Conservation (phyloP, 2,329 filamentous ascomycete species). For the Clarireedia paspali region DNA sequence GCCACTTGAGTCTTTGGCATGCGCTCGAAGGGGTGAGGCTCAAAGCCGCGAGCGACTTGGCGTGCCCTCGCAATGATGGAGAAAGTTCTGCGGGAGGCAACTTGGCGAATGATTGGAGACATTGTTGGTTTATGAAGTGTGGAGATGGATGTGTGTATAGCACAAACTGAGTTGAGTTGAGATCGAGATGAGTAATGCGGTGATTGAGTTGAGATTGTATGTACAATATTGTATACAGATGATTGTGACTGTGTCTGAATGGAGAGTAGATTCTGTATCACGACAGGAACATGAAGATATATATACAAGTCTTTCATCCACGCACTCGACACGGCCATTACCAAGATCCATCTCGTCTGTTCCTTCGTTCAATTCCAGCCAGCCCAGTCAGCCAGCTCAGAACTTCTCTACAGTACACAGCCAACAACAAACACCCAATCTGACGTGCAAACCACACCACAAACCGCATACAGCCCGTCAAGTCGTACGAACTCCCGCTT, state of each 20-base stretch:
- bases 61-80: conserved; percentile 1
- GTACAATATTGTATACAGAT: background rate
- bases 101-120: conserved; percentile 5
- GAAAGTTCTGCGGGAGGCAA: conserved; percentile 3
- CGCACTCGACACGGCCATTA: no score
- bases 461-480: background rate
- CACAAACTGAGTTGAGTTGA: background rate
- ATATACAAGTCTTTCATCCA: background rate
- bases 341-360: no score
- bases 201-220: background rate
- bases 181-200: background rate
- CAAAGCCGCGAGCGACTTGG: conserved; percentile 2
- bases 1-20: background rate
- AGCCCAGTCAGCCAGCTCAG: no score
- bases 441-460: background rate
- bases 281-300: background rate
- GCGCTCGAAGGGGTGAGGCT: conserved; percentile 7
- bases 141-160: background rate
- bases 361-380: no score
- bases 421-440: background rate
- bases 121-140: background rate
- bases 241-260: background rate
- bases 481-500: background rate
- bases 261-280: background rate
- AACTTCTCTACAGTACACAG: background rate